Evolutionary conservation across 768 basidiomycete species (phyloP).

Genomic region (Termitomyces heimii): DNA sequence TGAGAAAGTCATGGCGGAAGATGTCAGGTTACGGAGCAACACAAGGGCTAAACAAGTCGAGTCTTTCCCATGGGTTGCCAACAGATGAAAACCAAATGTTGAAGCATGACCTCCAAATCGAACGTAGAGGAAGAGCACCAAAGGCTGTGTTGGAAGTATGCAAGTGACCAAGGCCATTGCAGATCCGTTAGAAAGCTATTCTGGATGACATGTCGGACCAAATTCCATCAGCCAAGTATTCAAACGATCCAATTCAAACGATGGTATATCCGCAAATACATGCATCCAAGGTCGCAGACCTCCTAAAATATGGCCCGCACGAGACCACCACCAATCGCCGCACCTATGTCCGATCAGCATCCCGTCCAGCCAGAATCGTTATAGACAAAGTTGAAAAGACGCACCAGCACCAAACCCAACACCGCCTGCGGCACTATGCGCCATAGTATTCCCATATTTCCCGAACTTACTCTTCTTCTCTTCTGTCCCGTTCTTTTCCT

Average conservation of each 20-base stretch:
- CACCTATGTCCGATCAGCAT: neutral
- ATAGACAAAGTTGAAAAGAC: constrained; percentile 14
- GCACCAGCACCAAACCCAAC: constrained; percentile 72
- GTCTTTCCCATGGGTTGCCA: neutral
- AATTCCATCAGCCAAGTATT: neutral
- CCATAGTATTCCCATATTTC: constrained; percentile 53
- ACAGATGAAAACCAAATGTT: too few species aligned
- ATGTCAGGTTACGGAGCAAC: neutral
- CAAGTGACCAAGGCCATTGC: neutral
- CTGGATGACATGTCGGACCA: neutral
- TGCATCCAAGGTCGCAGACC: neutral
- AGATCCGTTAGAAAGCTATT: neutral
- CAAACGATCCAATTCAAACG: neutral
- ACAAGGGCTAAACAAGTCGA: neutral
- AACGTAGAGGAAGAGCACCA: neutral
- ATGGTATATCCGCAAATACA: neutral
- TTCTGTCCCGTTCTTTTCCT: constrained; percentile 31
- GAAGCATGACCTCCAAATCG: neutral
- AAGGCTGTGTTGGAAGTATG: neutral
- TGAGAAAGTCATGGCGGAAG: neutral
- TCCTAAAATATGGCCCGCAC: neutral
- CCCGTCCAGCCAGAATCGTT: too few species aligned
- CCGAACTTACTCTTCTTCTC: constrained; percentile 59
- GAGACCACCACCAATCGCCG: constrained; percentile 1
- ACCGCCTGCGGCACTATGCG: constrained; percentile 60